A percentile compares a stretch with the other conserved stretches of the same genome.
These are phyloP conservation scores for Canna indica DNA, from an alignment of 176 grass and related monocot species.

Conservation along the genomic window DNA sequence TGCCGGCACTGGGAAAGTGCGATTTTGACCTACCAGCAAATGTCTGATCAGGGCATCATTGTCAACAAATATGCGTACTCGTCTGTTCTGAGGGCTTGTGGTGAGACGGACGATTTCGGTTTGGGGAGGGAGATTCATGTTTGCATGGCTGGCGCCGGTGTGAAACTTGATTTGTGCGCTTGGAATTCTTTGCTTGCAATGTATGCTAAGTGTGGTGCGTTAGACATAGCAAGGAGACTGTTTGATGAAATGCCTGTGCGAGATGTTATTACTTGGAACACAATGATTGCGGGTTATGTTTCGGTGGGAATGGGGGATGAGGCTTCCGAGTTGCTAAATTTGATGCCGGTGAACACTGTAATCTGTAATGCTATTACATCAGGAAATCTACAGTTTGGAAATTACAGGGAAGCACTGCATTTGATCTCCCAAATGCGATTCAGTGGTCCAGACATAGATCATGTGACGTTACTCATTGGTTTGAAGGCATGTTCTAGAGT, in stretches of 20 bases:
- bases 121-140: conserved; percentile 25
- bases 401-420: conserved; percentile 11
- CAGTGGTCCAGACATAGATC: conserved; percentile 19
- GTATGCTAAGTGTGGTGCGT: conserved; percentile 37
- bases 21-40: conserved; percentile 26
- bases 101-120: conserved; percentile 30
- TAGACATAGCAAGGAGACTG: conserved; percentile 27
- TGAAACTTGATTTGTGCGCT: conserved; percentile 42
- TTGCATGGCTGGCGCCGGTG: conserved; percentile 3
- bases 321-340: conserved; percentile 10
- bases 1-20: conserved; percentile 25
- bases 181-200: conserved; percentile 50
- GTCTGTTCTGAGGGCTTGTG: conserved; percentile 44
- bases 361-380: conserved; percentile 21
- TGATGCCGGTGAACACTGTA: conserved; percentile 10
- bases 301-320: conserved; percentile 14
- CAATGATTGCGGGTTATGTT: conserved; percentile 31
- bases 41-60: conserved; percentile 15
- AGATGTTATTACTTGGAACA: conserved; percentile 55
- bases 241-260: conserved; percentile 45
- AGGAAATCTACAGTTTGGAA: conserved; percentile 10
- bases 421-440: conserved; percentile 19
- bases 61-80: conserved; percentile 30
- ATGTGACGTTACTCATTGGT: conserved; percentile 38
- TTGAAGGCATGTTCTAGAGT: conserved; percentile 41